These are phyloP conservation scores for Penicillium sp. DNA, from an alignment of 2,329 filamentous ascomycete genomes.

Conservation along the genomic window DNA sequence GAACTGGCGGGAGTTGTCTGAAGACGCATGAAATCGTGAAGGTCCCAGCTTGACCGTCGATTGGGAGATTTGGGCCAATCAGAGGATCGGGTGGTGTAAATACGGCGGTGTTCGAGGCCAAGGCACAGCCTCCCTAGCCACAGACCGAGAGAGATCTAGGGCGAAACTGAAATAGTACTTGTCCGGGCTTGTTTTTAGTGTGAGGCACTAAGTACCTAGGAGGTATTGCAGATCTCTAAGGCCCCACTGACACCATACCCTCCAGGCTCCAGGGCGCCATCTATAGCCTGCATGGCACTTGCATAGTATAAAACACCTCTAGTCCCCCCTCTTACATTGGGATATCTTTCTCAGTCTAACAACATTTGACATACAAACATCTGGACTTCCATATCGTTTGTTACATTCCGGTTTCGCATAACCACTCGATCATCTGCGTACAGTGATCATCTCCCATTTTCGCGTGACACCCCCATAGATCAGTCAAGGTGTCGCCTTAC, in stretches of 20 bases:
- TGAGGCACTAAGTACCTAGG: conserved; percentile 7
- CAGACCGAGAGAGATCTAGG: conserved; percentile 6
- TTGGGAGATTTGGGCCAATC: conserved; percentile 11
- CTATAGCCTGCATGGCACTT: conserved; percentile 1
- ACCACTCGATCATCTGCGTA: conserved; percentile 2
- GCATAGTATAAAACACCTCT: conserved; percentile 9
- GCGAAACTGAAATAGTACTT: neutral
- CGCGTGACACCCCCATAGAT: conserved; percentile 16
- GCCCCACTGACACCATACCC: conserved; percentile 1
- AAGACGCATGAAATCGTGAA: neutral
- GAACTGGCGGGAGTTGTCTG: neutral
- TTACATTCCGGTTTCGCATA: neutral
- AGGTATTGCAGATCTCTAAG: conserved; percentile 6
- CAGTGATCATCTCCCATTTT: conserved; percentile 14
- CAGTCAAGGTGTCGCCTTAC: conserved; percentile 34
- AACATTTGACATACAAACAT: neutral
- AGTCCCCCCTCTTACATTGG: neutral
- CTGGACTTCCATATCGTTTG: neutral
- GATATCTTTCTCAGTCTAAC: neutral
- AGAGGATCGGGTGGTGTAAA: neutral
- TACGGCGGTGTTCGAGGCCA: conserved; percentile 20
- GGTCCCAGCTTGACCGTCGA: conserved; percentile 1
- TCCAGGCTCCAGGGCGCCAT: conserved; percentile 18
- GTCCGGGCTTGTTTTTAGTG: neutral
- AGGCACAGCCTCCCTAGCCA: conserved; percentile 13